Conservation (phyloP, 768 basidiomycete genomes). For the Mycena capillaripes region DNA sequence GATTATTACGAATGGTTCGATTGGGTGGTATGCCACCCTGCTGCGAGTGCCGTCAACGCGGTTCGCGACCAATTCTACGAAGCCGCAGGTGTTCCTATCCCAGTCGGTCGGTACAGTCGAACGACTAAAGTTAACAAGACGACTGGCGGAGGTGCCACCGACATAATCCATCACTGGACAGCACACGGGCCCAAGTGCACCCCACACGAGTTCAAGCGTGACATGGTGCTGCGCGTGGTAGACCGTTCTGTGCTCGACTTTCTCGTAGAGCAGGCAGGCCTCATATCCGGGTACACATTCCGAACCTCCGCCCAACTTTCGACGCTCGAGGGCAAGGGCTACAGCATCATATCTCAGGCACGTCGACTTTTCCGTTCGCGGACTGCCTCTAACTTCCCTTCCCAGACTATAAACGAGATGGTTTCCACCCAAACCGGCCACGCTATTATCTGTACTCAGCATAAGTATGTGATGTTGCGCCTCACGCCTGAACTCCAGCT, state of each 20-base stretch:
- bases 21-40: conserved; percentile 11
- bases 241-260: conserved; percentile 11
- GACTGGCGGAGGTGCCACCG: background rate
- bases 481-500: conserved; percentile 3
- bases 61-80: conserved; percentile 17
- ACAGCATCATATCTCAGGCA: conserved; percentile 6
- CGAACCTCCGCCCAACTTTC: background rate
- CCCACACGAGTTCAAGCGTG: conserved; percentile 23
- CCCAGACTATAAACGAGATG: conserved; percentile 16
- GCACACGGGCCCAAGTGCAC: background rate
- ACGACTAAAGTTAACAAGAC: background rate
- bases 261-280: conserved; percentile 5
- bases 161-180: conserved; percentile 21
- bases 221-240: conserved; percentile 3
- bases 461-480: conserved; percentile 16
- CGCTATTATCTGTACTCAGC: conserved; percentile 20
- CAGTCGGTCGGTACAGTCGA: background rate
- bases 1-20: conserved; percentile 12
- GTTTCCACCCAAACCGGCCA: conserved; percentile 8
- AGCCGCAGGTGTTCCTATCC: background rate
- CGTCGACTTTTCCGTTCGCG: background rate
- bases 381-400: conserved; percentile 4
- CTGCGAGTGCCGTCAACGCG: conserved; percentile 21
- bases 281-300: background rate
- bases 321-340: conserved; percentile 17